Evolutionary conservation across 768 basidiomycete genomes (phyloP).

Genomic region (Leccinum subgranulosum): DNA sequence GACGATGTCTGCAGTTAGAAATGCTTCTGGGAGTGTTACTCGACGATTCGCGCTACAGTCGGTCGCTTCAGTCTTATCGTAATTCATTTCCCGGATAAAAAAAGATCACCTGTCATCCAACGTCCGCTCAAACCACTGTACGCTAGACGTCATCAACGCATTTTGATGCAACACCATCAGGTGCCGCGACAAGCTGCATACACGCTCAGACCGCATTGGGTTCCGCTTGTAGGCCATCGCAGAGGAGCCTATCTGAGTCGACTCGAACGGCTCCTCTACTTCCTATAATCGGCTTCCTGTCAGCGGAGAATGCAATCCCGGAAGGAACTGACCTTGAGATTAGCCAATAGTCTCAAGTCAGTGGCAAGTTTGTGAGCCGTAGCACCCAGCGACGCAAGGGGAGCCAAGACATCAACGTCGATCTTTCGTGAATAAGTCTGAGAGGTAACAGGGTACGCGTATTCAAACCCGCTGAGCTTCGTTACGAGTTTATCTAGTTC

Average conservation of each 20-base stretch:
- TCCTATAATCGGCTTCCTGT: slow-evolving; percentile 47
- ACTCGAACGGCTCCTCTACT: slow-evolving; percentile 98
- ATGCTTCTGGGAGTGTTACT: slow-evolving; percentile 94
- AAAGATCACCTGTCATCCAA: slow-evolving; percentile 81
- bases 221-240: slow-evolving; percentile 99
- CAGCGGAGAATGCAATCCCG: neutral
- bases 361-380: slow-evolving; percentile 98
- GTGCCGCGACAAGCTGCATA: slow-evolving; percentile 95
- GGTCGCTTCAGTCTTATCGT: slow-evolving; percentile 4
- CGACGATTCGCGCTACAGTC: slow-evolving; percentile 84
- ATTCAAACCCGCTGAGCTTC: slow-evolving; percentile 85
- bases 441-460: slow-evolving; percentile 96
- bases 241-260: slow-evolving; percentile 95
- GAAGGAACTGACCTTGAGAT: slow-evolving; percentile 64
- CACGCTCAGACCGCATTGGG: slow-evolving; percentile 97
- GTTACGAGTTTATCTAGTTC: slow-evolving; percentile 87
- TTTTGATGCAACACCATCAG: slow-evolving; percentile 96
- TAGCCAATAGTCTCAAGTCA: slow-evolving; percentile 90
- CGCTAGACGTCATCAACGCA: slow-evolving; percentile 88
- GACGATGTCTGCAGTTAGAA: slow-evolving; percentile 95
- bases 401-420: slow-evolving; percentile 88
- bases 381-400: slow-evolving; percentile 86
- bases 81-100: neutral
- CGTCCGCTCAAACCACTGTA: slow-evolving; percentile 99
- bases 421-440: slow-evolving; percentile 99